Conservation (phyloP, 2,329 filamentous ascomycete genomes). For the Aquanectria penicillioides region DNA sequence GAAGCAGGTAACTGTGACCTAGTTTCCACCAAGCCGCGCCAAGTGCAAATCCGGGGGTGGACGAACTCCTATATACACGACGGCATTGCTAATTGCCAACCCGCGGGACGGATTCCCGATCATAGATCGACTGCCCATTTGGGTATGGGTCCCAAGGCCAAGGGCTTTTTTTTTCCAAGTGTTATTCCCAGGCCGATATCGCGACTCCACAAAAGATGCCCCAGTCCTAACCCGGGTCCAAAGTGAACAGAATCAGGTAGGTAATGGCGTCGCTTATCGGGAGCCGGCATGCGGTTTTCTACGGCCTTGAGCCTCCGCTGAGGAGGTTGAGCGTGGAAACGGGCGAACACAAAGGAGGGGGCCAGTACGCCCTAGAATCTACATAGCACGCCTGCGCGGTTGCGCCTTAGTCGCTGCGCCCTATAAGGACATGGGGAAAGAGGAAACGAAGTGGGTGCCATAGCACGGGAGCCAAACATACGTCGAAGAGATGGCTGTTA, state of each 20-base stretch:
- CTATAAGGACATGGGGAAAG: conserved; percentile 3
- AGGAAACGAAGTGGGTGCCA: conserved; percentile 1
- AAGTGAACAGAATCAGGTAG: background rate
- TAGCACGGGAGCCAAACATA: background rate
- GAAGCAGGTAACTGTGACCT: background rate
- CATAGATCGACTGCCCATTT: no score
- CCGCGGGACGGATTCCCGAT: background rate
- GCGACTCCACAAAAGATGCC: conserved; percentile 14
- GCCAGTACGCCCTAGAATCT: no score
- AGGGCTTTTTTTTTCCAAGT: background rate
- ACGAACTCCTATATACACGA: conserved; percentile 31
- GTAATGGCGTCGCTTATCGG: conserved; percentile 5
- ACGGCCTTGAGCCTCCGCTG: conserved; percentile 13
- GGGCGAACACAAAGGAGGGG: no score
- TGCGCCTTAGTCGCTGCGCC: conserved; percentile 1
- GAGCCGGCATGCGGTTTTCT: background rate
- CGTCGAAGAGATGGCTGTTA: background rate
- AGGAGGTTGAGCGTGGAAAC: background rate
- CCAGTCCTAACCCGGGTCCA: no score
- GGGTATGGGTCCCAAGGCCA: background rate
- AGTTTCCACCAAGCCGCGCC: background rate
- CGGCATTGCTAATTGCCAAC: conserved; percentile 6
- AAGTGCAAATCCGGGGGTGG: conserved; percentile 11
- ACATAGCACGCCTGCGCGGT: no score
- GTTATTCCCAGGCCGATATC: conserved; percentile 18